Percentiles rank a stretch among this genome's conserved stretches.
These are phyloP conservation scores for Syncephalis fuscata DNA, from an alignment of 371 early-diverging fungal genomes.

Conservation along the genomic window DNA sequence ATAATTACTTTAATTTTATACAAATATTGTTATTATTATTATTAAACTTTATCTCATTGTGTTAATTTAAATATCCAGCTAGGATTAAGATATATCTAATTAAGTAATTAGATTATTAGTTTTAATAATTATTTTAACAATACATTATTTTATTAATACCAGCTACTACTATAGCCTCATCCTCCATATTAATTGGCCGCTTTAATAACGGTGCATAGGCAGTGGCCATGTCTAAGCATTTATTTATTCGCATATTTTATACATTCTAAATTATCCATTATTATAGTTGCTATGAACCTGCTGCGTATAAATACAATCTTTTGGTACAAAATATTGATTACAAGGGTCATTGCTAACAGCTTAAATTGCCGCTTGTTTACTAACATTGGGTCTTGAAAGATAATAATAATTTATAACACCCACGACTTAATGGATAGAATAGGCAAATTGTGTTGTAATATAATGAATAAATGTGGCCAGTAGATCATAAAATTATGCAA, in stretches of 20 bases:
- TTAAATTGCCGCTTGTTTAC: constrained; percentile 59
- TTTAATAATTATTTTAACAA: not conserved
- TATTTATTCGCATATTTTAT: not conserved
- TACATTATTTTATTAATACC: constrained; percentile 76
- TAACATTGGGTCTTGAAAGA: constrained; percentile 75
- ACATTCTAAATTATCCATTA: not conserved
- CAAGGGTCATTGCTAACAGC: constrained; percentile 40
- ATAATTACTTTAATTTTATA: constrained; percentile 73
- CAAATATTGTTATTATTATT: constrained; percentile 20
- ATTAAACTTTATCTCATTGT: not conserved
- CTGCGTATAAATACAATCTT: constrained; percentile 65
- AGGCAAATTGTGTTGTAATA: no score
- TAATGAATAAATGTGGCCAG: no score
- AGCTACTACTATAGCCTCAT: constrained; percentile 78
- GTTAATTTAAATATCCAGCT: constrained; percentile 1
- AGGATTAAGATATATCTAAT: not conserved
- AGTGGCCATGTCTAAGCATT: constrained; percentile 15
- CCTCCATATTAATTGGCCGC: constrained; percentile 48
- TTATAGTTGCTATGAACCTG: constrained; percentile 14
- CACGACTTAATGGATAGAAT: no score
- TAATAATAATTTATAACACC: no score
- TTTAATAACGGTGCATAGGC: constrained; percentile 54
- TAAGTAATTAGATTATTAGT: not conserved
- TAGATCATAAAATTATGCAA: no score
- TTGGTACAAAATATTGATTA: constrained; percentile 77